Conservation (phyloP, 129 eudicot species). For the Sambucus nigra region DNA sequence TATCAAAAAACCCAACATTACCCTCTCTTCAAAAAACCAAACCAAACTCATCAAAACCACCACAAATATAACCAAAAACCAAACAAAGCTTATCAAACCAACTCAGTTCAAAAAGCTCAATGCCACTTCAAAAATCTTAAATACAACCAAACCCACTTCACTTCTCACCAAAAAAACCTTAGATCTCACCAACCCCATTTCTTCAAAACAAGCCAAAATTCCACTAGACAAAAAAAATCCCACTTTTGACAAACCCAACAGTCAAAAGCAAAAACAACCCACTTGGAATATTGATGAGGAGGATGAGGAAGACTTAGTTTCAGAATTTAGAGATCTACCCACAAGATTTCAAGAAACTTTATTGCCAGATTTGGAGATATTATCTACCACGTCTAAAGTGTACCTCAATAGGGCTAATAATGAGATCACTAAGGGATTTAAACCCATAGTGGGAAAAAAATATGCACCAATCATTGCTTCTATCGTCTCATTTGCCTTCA, state of each 20-base stretch:
- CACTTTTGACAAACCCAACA: no score
- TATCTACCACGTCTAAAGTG: slow-evolving; percentile 58
- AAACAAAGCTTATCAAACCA: no score
- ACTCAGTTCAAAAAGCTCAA: slow-evolving; percentile 51
- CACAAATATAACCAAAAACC: no score
- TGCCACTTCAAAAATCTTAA: slow-evolving; percentile 29
- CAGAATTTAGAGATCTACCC: slow-evolving; percentile 68
- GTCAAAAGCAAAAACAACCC: no score
- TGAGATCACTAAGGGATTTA: slow-evolving; percentile 55
- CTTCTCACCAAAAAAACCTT: no score
- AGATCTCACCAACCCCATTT: slow-evolving; percentile 39
- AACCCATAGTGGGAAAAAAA: slow-evolving; percentile 74
- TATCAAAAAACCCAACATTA: no score
- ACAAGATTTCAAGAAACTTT: slow-evolving; percentile 65
- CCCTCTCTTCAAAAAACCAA: no score
- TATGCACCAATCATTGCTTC: slow-evolving; percentile 69
- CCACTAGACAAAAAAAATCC: background rate
- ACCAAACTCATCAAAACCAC: slow-evolving; percentile 25
- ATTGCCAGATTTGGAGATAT: slow-evolving; percentile 67
- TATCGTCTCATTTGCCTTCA: slow-evolving; percentile 50
- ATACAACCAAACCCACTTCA: no score
- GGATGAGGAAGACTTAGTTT: slow-evolving; percentile 48
- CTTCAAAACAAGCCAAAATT: slow-evolving; percentile 27
- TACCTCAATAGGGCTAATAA: slow-evolving; percentile 59
- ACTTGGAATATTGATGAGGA: slow-evolving; percentile 33